A percentile compares a stretch with the other conserved stretches of the same genome.
Conservation (phyloP, 352 stramenopile genomes). For the Globisporangium camurandrum region DNA sequence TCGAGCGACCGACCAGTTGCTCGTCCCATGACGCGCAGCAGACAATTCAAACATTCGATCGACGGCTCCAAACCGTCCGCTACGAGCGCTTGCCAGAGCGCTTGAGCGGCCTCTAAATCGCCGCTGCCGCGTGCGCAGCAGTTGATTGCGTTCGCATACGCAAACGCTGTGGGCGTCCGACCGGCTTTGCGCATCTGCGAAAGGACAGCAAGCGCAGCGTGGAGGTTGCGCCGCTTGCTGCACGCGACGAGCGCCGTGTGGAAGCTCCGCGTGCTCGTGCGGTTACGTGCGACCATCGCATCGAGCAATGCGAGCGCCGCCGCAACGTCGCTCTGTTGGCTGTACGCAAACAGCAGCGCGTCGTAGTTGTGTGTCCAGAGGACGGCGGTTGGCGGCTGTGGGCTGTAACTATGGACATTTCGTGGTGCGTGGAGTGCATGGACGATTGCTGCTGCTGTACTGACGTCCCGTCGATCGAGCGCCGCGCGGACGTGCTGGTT, state of each 20-base stretch:
- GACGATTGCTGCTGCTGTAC: conserved; percentile 20
- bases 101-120: conserved; percentile 23
- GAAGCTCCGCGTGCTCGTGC: conserved; percentile 43
- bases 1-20: conserved; percentile 24
- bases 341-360: conserved; percentile 40
- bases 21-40: conserved; percentile 53
- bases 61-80: conserved; percentile 25
- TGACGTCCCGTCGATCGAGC: conserved; percentile 22
- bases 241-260: conserved; percentile 67
- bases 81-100: conserved; percentile 41
- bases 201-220: conserved; percentile 27
- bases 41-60: conserved; percentile 41
- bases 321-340: conserved; percentile 26
- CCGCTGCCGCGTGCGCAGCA: conserved; percentile 42
- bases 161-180: conserved; percentile 23
- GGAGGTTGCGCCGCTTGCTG: conserved; percentile 34
- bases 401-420: background rate
- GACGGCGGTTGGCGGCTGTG: conserved; percentile 10
- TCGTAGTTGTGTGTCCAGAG: conserved; percentile 48
- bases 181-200: conserved; percentile 30
- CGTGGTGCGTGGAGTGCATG: conserved; percentile 1
- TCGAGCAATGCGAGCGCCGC: conserved; percentile 43
- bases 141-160: conserved; percentile 59
- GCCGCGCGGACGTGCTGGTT: conserved; percentile 27
- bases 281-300: conserved; percentile 29